These are phyloP conservation scores for Trametes sanguinea DNA, from an alignment of 768 basidiomycete genomes.

Conservation along the genomic window DNA sequence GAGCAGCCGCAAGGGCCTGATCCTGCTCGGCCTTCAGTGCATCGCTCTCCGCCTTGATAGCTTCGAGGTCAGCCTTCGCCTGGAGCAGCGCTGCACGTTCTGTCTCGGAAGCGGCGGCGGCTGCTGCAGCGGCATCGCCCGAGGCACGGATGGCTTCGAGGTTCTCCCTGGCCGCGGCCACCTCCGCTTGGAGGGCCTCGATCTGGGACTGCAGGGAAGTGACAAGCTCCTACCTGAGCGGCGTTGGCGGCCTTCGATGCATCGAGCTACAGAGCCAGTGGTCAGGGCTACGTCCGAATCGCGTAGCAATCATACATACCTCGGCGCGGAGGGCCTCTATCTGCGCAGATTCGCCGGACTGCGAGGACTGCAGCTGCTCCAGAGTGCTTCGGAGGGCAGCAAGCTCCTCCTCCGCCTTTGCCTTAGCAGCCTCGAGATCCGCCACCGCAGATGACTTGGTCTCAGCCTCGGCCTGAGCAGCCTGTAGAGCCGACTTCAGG, in stretches of 20 bases:
- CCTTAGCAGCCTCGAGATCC: constrained; percentile 52
- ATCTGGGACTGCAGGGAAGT: constrained; percentile 52
- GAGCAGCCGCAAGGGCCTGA: constrained; percentile 48
- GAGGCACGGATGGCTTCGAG: constrained; percentile 53
- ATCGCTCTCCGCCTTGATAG: constrained; percentile 53
- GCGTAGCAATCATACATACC: constrained; percentile 42
- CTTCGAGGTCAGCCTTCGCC: constrained; percentile 61
- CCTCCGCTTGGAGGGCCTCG: constrained; percentile 50
- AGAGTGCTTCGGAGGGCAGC: constrained; percentile 44
- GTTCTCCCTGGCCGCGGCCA: constrained; percentile 51
- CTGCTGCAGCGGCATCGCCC: constrained; percentile 44
- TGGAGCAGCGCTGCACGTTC: constrained; percentile 67
- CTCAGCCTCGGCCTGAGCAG: constrained; percentile 48
- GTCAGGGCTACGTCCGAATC: background rate
- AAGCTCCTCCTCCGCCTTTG: constrained; percentile 50
- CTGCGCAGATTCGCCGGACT: constrained; percentile 31
- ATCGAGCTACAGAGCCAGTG: constrained; percentile 47
- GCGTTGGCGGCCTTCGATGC: constrained; percentile 43
- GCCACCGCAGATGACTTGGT: constrained; percentile 46
- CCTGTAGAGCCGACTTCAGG: constrained; percentile 52
- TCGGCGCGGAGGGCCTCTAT: constrained; percentile 49
- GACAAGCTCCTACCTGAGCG: constrained; percentile 49
- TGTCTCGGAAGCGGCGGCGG: constrained; percentile 52
- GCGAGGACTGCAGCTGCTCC: constrained; percentile 36
- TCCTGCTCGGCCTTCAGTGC: constrained; percentile 53